A percentile compares a stretch with the other conserved stretches of the same genome.
phyloP scores from a whole-genome alignment of 108 stramenopile genomes.

The Cyclotella kingstonii region DNA sequence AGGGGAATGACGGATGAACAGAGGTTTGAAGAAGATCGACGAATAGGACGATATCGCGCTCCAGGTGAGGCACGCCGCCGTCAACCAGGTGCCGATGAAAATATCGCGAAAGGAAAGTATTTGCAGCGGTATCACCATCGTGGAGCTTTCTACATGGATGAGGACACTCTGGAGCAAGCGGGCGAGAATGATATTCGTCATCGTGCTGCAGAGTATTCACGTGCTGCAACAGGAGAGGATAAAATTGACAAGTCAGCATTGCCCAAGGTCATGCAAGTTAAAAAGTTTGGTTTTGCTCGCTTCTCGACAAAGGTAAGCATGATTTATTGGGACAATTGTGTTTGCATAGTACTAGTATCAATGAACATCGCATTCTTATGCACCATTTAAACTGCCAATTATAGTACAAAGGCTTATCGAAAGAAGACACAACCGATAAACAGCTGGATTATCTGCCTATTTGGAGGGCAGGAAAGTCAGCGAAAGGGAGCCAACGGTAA shows the following conservation, averaged over 20 bases:
- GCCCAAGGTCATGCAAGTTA: conserved; percentile 92
- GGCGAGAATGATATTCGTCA: conserved; percentile 83
- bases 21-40: conserved; percentile 69
- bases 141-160: conserved; percentile 99
- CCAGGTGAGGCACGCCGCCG: conserved; percentile 53
- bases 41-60: conserved; percentile 53
- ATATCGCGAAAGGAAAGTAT: conserved; percentile 45
- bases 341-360: not conserved
- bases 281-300: conserved; percentile 91
- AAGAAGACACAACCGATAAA: conserved; percentile 91
- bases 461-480: conserved; percentile 3
- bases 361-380: not conserved
- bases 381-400: no score
- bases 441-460: conserved; percentile 41
- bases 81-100: conserved; percentile 6
- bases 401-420: conserved; percentile 85
- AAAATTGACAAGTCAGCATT: conserved; percentile 82
- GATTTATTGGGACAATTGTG: no score
- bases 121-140: conserved; percentile 95
- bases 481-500: no score
- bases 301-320: conserved; percentile 63
- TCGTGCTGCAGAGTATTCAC: conserved; percentile 76
- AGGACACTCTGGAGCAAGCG: conserved; percentile 75
- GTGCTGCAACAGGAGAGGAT: conserved; percentile 86
- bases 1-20: conserved; percentile 92